Percentiles rank a stretch among this genome's conserved stretches.
phyloP scores from a whole-genome alignment of 306 rosid genomes.

The Adenanthera pavonina region DNA sequence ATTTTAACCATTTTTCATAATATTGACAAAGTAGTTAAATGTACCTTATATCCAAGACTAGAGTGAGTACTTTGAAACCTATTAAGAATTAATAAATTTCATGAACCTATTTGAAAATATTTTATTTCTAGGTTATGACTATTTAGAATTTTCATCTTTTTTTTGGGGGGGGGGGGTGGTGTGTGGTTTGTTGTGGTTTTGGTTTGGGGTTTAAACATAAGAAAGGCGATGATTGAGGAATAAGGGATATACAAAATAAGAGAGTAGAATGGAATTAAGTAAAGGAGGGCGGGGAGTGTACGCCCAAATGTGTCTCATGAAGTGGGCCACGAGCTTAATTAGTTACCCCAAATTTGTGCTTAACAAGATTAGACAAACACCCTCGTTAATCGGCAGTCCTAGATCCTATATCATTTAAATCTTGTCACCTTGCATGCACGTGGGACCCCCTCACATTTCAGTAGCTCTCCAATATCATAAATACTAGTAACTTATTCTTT shows the following conservation, averaged over 20 bases:
- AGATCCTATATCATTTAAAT: neutral
- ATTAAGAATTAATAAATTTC: too few species aligned
- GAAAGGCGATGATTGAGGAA: neutral
- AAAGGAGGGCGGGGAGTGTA: neutral
- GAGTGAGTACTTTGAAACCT: too few species aligned
- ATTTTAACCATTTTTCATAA: too few species aligned
- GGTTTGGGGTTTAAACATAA: too few species aligned
- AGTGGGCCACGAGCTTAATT: neutral
- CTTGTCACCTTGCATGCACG: conserved; percentile 30
- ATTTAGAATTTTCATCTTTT: too few species aligned
- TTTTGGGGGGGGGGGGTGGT: too few species aligned
- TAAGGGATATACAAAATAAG: neutral
- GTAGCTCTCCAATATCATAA: neutral
- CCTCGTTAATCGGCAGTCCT: neutral
- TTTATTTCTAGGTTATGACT: too few species aligned
- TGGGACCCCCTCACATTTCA: conserved; percentile 21
- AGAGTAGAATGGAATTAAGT: neutral
- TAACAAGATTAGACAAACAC: neutral
- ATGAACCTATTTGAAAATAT: too few species aligned
- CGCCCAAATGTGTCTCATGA: neutral
- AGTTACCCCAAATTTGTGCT: neutral
- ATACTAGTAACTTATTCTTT: too few species aligned
- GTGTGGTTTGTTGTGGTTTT: too few species aligned
- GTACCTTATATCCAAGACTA: too few species aligned
- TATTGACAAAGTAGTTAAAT: too few species aligned